Conservation (phyloP, 345 rosid genomes). For the Hypericum perforatum region DNA sequence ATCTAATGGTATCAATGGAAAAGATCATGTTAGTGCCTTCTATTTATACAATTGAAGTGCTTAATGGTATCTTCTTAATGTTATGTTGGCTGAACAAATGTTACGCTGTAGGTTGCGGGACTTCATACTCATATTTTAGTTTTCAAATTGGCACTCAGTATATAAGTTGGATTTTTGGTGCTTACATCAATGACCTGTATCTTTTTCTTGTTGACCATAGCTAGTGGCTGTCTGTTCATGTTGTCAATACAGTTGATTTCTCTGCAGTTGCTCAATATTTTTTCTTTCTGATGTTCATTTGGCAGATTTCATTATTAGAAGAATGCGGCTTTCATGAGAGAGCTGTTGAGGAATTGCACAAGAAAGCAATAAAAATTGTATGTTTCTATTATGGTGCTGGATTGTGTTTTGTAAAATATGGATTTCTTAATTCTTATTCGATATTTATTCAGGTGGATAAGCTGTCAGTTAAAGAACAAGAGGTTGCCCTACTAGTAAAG, state of each 20-base stretch:
- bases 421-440: slow-evolving; percentile 2
- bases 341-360: slow-evolving; percentile 79
- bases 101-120: too few relatives aligned
- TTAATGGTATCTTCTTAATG: too few relatives aligned
- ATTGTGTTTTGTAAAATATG: not conserved
- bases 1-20: too few relatives aligned
- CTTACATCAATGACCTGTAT: too few relatives aligned
- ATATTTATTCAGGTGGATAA: slow-evolving; percentile 64
- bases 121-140: too few relatives aligned
- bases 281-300: slow-evolving; percentile 9
- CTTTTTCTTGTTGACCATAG: too few relatives aligned
- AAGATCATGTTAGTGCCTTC: too few relatives aligned
- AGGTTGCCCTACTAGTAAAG: slow-evolving; percentile 71
- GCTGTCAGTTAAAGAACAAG: slow-evolving; percentile 76
- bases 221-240: too few relatives aligned
- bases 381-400: slow-evolving; percentile 17
- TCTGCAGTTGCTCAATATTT: not conserved
- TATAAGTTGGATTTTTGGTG: too few relatives aligned
- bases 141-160: too few relatives aligned
- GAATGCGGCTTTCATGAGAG: slow-evolving; percentile 55
- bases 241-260: not conserved
- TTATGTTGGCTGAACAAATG: too few relatives aligned
- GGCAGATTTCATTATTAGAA: slow-evolving; percentile 81
- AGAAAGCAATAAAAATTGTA: slow-evolving; percentile 70
- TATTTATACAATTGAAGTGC: too few relatives aligned